Base-by-base conservation (phyloP, 441 rosid genomes). In the Populus hybrid region DNA sequence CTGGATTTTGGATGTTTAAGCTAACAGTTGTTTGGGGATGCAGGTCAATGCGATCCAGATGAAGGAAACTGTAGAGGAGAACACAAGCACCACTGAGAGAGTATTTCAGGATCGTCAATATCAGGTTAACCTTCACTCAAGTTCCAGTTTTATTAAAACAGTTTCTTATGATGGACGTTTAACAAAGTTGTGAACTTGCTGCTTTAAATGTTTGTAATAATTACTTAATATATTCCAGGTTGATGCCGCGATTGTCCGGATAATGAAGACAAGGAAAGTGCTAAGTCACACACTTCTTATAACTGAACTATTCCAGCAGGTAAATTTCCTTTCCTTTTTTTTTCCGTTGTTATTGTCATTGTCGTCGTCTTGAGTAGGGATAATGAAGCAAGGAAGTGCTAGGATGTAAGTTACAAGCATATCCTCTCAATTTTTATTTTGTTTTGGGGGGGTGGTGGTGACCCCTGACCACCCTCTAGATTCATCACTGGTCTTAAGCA, bases 51-150 rank as follows among this genome's bases (percentile, higher is more conserved):
- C 99, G 40, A 97, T 97, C 87, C 99, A 97, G 84, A 91, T 95
- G 99, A 97, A 95, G 89, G 99, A 97, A 87, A 97, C 99, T 1
- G 99, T 97, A 61, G 99, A 97, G 81, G 99, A 97, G 86, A 95
- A 95, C 87, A 91, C 98, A 54, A 93, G 98, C 84, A 97, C 99
- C 63, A 95, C 99, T 0, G 97, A 97, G 80, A 91, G 99, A 89
- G 99, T 97, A 73, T 97, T 97, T 85, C 99, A 94, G 81, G 99
- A 97, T 83, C 95, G 99, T 40, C 99, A 97, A 81, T 97, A 95
- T 86, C 99, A 97, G 99, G 99, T 96, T 84, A 8, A 12, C 32
- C 46, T 74, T 42, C 67, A 3, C 68, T 30, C 7, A 26, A 42
- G 35, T 38, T 24, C 7, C 5, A 14, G n/a, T 26, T 67, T 1